phyloP scores from a whole-genome alignment of 2,329 filamentous ascomycete species.

The Xylariaceae sp. region DNA sequence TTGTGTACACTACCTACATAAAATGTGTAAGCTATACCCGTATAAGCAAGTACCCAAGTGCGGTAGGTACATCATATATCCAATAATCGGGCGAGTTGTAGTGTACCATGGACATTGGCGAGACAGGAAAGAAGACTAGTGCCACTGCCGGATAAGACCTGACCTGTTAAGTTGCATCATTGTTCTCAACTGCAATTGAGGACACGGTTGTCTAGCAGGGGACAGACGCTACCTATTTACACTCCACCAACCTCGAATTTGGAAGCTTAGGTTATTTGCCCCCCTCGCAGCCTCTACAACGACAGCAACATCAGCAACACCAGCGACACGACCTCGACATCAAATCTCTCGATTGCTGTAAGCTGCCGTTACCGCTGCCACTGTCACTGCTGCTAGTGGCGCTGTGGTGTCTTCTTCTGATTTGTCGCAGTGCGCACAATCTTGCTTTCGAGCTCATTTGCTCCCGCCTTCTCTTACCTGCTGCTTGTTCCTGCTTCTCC shows the following conservation, averaged over 20 bases:
- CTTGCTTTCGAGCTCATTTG: constrained; percentile 9
- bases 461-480: background rate
- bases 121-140: background rate
- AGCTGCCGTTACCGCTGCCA: background rate
- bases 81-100: too few relatives aligned
- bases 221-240: constrained; percentile 10
- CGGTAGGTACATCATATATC: constrained; percentile 17
- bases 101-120: constrained; percentile 19
- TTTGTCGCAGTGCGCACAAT: constrained; percentile 13
- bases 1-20: too few relatives aligned
- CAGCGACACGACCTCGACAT: constrained; percentile 10
- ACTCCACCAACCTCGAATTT: constrained; percentile 8
- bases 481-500: background rate
- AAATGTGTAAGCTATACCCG: constrained; percentile 7
- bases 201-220: constrained; percentile 43
- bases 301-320: background rate
- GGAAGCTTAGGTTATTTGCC: constrained; percentile 1
- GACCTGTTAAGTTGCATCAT: constrained; percentile 25
- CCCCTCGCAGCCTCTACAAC: background rate
- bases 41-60: constrained; percentile 25
- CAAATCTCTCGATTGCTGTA: background rate
- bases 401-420: background rate
- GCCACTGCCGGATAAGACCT: background rate
- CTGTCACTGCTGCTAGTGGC: background rate
- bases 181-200: constrained; percentile 39